Evolutionary conservation across 345 rosid genomes (phyloP), one percentile per base, ranked within the genome.

Genomic region (Arabidopsis arenosa): DNA sequence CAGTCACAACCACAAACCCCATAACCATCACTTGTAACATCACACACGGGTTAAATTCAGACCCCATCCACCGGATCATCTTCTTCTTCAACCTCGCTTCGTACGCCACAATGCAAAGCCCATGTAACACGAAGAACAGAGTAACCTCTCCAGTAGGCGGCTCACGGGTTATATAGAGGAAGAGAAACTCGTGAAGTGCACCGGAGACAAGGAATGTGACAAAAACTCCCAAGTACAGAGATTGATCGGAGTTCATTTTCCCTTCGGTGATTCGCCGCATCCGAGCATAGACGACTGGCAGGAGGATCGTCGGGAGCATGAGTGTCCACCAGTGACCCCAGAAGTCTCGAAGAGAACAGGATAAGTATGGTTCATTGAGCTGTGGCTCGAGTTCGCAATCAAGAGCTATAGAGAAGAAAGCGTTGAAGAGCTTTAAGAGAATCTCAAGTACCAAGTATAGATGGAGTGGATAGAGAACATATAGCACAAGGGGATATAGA

Each of bases 311-410:
- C 2, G 84, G 26, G 14, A 82, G 82, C 80, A 79, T 81, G 53
- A 86, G 85, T 40, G 83, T 88, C 89, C 90, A 86, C 8, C 90
- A 74, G 15, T 63, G 43, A 5, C 90, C 84, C 28, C 28, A 26
- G 28, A 26, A 26, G 28, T 26, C 28, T 26, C 28, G 28, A 26
- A 26, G 28, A 26, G 28, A 26, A 26, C 3, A 26, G 28, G 28
- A 1, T 3, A 26, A 1, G 28, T 26, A 26, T 26, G 28, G 90
- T 9, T 86, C 78, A 7, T 80, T 44, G 49, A 68, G 84, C 0
- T 73, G 88, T 1, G 80, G 48, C n/a, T 81, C 82, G 1, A 83
- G 68, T 18, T 84, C 82, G 23, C 72, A 17, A 0, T 68, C 73
- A 18, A 75, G 30, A 26, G 60, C 5, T 30, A 66, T 51, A 6